phyloP scores from a whole-genome alignment of 2,329 filamentous ascomycete genomes.

The Zymoseptoria tritici region DNA sequence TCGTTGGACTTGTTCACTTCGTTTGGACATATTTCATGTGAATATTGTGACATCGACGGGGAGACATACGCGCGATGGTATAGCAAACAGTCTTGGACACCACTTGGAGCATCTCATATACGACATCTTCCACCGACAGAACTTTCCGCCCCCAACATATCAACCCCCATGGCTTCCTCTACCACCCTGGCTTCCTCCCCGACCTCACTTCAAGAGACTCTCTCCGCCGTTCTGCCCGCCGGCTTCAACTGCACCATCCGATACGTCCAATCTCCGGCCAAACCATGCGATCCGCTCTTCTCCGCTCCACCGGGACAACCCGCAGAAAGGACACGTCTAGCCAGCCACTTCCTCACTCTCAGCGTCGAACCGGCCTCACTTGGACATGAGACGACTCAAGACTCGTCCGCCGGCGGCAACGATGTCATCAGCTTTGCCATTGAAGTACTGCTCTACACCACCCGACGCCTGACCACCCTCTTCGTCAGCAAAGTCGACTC shows the following conservation, averaged over 20 bases:
- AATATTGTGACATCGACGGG: no score
- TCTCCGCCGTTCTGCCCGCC: conserved; percentile 47
- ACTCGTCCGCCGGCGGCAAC: conserved; percentile 8
- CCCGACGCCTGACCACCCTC: conserved; percentile 69
- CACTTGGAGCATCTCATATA: neutral
- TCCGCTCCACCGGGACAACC: conserved; percentile 64
- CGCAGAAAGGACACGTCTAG: conserved; percentile 73
- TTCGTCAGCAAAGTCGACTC: conserved; percentile 98
- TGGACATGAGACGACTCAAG: conserved; percentile 14
- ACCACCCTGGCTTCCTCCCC: no score
- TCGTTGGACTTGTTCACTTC: neutral
- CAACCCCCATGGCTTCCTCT: neutral
- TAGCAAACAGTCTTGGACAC: neutral
- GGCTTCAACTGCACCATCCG: conserved; percentile 61
- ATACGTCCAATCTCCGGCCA: conserved; percentile 81
- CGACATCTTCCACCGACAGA: neutral
- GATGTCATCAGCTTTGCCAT: conserved; percentile 72
- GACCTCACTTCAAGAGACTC: conserved; percentile 31
- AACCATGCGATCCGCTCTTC: conserved; percentile 66
- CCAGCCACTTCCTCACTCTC: conserved; percentile 69
- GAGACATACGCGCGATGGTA: neutral
- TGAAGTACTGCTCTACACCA: conserved; percentile 80
- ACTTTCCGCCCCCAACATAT: neutral
- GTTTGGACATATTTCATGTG: neutral
- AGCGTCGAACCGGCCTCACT: conserved; percentile 30